Conservation (phyloP, 176 grass and related monocot species). For the Musa troglodytarum region DNA sequence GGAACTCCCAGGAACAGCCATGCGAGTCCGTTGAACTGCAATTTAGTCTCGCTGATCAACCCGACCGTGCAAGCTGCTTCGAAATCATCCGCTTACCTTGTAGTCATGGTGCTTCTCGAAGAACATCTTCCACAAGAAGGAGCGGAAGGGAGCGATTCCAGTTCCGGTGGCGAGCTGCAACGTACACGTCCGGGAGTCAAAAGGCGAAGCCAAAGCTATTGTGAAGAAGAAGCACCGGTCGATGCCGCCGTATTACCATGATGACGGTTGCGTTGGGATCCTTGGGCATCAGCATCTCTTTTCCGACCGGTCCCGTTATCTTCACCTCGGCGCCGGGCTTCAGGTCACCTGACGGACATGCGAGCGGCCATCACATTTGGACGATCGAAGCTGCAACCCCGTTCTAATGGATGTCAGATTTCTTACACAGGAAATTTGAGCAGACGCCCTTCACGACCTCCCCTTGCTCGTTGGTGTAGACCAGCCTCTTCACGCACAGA, state of each 20-base stretch:
- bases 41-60: slow-evolving; percentile 8
- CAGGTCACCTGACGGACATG: slow-evolving; percentile 45
- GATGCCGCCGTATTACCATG: slow-evolving; percentile 39
- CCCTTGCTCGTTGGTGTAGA: slow-evolving; percentile 86
- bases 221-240: background rate
- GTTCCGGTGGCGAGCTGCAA: slow-evolving; percentile 85
- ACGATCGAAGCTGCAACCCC: too few relatives aligned
- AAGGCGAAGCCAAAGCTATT: background rate
- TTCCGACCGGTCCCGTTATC: slow-evolving; percentile 83
- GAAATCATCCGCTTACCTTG: slow-evolving; percentile 35
- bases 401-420: background rate
- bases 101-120: slow-evolving; percentile 85
- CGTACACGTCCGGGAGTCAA: background rate
- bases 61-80: background rate
- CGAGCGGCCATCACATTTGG: too few relatives aligned
- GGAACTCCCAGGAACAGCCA: slow-evolving; percentile 99
- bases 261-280: slow-evolving; percentile 69
- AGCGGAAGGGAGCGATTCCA: slow-evolving; percentile 78
- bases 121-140: slow-evolving; percentile 99
- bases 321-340: slow-evolving; percentile 63
- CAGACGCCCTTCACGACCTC: slow-evolving; percentile 93
- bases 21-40: slow-evolving; percentile 80
- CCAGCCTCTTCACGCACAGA: slow-evolving; percentile 83
- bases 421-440: slow-evolving; percentile 83
- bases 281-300: slow-evolving; percentile 99